Evolutionary conservation across 352 stramenopile species (phyloP).

Genomic region (Phytophthora citricola): DNA sequence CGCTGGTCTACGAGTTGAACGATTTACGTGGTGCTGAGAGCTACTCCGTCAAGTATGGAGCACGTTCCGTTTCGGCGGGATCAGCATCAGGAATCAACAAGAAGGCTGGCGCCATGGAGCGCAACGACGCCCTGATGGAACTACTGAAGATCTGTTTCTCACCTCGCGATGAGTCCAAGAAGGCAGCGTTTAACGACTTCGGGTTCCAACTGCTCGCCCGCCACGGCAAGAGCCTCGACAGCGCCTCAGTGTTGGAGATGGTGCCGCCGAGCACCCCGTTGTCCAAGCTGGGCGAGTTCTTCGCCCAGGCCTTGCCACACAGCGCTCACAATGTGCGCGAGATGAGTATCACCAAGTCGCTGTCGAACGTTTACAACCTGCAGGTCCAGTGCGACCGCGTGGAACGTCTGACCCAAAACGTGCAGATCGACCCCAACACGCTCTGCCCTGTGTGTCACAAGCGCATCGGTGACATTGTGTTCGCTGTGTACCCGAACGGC

Average conservation of each 20-base stretch:
- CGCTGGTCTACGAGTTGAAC: conserved; percentile 83
- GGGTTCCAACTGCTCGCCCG: conserved; percentile 78
- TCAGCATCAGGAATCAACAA: conserved; percentile 38
- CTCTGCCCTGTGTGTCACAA: conserved; percentile 86
- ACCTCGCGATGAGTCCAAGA: conserved; percentile 80
- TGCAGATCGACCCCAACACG: conserved; percentile 86
- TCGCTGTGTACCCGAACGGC: conserved; percentile 86
- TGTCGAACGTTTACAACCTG: conserved; percentile 92
- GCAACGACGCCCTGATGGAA: conserved; percentile 78
- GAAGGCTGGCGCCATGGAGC: conserved; percentile 46
- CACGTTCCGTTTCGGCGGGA: conserved; percentile 26
- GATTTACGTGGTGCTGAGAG: conserved; percentile 83
- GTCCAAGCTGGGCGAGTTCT: conserved; percentile 86
- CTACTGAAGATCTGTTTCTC: conserved; percentile 86
- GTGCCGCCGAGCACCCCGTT: conserved; percentile 76
- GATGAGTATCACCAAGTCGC: conserved; percentile 76
- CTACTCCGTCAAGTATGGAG: conserved; percentile 85
- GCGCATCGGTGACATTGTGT: conserved; percentile 89
- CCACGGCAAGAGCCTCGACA: conserved; percentile 83
- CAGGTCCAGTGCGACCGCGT: conserved; percentile 89
- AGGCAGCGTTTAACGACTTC: conserved; percentile 80
- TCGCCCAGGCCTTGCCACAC: conserved; percentile 79
- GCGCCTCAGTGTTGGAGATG: conserved; percentile 67
- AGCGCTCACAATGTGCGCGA: conserved; percentile 87
- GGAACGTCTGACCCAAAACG: conserved; percentile 75